A percentile compares a stretch with the other conserved stretches of the same genome.
Conservation (phyloP, 306 rosid genomes). For the Corylus avellana region DNA sequence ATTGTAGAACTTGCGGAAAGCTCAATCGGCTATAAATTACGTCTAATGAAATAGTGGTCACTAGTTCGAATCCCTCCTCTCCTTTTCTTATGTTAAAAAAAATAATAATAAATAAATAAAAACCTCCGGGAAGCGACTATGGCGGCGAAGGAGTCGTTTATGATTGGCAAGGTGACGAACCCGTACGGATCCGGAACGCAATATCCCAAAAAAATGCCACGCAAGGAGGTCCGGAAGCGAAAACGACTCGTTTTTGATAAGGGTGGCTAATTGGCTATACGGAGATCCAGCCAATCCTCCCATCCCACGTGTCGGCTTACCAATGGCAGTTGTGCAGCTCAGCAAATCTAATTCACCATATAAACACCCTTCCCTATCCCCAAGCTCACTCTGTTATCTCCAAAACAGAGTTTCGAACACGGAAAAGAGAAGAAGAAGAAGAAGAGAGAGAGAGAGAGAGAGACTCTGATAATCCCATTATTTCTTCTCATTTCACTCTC, state of each 20-base stretch:
- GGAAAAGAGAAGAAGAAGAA: too few species aligned
- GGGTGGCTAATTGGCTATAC: slow-evolving; percentile 5
- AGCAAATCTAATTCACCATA: slow-evolving; percentile 45
- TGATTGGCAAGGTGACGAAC: too few species aligned
- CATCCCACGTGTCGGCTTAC: slow-evolving; percentile 24
- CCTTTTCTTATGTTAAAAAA: too few species aligned
- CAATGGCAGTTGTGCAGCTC: slow-evolving; percentile 39
- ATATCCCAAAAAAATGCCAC: not conserved
- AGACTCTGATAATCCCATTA: not conserved
- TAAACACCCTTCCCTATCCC: slow-evolving; percentile 17
- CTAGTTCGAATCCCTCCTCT: too few species aligned
- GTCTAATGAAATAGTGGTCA: too few species aligned
- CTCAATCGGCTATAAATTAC: too few species aligned
- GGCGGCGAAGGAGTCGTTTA: not conserved
- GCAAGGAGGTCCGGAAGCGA: not conserved
- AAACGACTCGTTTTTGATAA: slow-evolving; percentile 24
- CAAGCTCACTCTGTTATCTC: not conserved
- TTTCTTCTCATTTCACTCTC: not conserved
- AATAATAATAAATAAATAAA: too few species aligned
- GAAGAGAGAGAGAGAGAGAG: not conserved
- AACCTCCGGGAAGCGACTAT: not conserved
- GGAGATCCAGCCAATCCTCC: not conserved
- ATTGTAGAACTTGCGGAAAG: too few species aligned
- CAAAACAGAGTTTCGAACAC: not conserved
- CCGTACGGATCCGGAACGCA: not conserved